Evolutionary conservation across 2,329 filamentous ascomycete genomes (phyloP), one percentile per base, ranked within the genome.

Genomic region (Penicillium sp.): DNA sequence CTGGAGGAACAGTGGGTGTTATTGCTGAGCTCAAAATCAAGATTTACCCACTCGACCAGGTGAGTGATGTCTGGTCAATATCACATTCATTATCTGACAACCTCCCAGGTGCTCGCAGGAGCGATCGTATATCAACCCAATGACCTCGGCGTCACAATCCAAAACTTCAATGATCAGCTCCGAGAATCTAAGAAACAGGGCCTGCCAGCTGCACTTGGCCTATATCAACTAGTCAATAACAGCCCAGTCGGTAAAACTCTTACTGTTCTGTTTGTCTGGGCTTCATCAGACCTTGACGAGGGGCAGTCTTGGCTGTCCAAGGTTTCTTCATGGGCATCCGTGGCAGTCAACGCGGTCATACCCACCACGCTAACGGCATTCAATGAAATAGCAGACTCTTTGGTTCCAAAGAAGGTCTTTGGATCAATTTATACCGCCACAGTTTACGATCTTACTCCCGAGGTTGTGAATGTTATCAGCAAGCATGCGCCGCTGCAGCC

Each of bases 1-100:
- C 68, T 4, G 76, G 77, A 26, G 73, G 76, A 4, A 67, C 67
- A 11, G 72, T 79, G 24, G 77, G 75, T 3, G 65, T 77, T 11
- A 74, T 80, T 43, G 70, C 76, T 8, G 75, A 79, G 56, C 37
- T 79, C 7, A 73, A 68, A 3, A 68, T 79, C 56, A 78, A 74
- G 56, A 63, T 78, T 3, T 78, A 79, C 54, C 67, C 70, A 3
- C 51, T 71, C 3, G 66, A 68, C 24, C 66, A 68, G 61, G 71
- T 73, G 61, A 51, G 60, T 31, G n/a, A 14, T n/a, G 13, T 45
- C 16, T 37, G 39, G n/a, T 4, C 42, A 48, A 31, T 1, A 8
- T 16, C 4, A 29, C 1, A 35, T 10, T 45, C 37, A 11, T 33
- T 67, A 3, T 13, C 27, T 43, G 14, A 47, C 24, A 24, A 31